Base-by-base conservation (phyloP, 2,329 filamentous ascomycete genomes). In the Periglandula ipomoeae region DNA sequence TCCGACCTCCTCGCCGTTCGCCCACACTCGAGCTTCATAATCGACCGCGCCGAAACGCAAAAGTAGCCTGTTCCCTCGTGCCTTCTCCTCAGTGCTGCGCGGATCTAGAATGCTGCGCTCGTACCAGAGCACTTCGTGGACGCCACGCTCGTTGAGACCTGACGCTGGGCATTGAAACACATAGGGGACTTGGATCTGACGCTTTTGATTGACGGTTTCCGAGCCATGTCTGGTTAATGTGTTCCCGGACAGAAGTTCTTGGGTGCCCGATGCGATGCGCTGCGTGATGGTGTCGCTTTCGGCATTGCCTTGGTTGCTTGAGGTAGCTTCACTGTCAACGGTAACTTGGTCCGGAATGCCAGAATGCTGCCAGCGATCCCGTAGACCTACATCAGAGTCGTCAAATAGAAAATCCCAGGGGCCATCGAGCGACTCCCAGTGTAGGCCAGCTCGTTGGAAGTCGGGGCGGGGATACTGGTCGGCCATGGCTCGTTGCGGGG, bases 51-150 rank as follows among this genome's bases (percentile, higher is more conserved):
- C 79, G 47, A 82, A 82, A 11, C 78, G 68, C 10, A 78, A 60
- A 2, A 82, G 52, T 0, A 80, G 61, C 1, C 68, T 66, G 43
- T 75, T 57, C 17, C 70, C 62, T 1, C 60, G 58, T 0, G 61
- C 53, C 40, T 66, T 68, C 52, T 78, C 69, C 5, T 65, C 58
- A 3, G 62, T 52, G 1, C 61, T 65, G 35, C 79, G 73, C 44
- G 75, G 64, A 54, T 82, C 78, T 1, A 56, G 55, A 46, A 83
- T 67, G 17, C 46, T 54, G 6, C 76, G 71, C 62, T 84, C 76
- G 56, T 85, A 85, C 82, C 82, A 85, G 8, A 85, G 60, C 4
- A 85, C 76, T 60, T 85, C 80, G 58, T 85, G 82, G 2, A 79
- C 78, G 44, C 74, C 77, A 47, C 73, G 73, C 30, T 82, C 74